phyloP scores from a whole-genome alignment of 192 early-diverging fungal species.

The Endogone sp. region DNA sequence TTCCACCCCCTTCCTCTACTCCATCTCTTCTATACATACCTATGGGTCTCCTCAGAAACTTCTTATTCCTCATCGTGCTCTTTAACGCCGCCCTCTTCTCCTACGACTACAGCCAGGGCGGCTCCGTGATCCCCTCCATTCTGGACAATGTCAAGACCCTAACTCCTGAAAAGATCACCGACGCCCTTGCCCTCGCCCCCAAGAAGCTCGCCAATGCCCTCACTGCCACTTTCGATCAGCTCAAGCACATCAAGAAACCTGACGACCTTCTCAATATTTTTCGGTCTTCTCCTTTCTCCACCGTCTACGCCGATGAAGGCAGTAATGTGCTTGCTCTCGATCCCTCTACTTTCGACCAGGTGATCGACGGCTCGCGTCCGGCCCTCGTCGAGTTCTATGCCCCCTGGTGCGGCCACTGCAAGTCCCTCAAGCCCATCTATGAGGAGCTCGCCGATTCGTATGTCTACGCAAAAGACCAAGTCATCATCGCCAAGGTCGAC shows the following conservation, averaged over 20 bases:
- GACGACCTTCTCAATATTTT: conserved; percentile 22
- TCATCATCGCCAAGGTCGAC: conserved; percentile 89
- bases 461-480: conserved; percentile 59
- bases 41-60: conserved; percentile 28
- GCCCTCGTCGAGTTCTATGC: conserved; percentile 88
- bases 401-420: conserved; percentile 88
- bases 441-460: conserved; percentile 80
- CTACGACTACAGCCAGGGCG: conserved; percentile 30
- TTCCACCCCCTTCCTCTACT: not conserved
- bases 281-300: conserved; percentile 6
- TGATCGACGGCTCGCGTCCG: conserved; percentile 70
- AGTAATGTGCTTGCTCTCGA: conserved; percentile 54
- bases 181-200: conserved; percentile 16
- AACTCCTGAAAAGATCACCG: conserved; percentile 24
- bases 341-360: conserved; percentile 54
- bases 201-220: conserved; percentile 23
- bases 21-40: not conserved
- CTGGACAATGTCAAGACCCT: conserved; percentile 28
- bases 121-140: conserved; percentile 16
- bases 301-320: conserved; percentile 12
- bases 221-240: conserved; percentile 23
- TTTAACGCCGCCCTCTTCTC: conserved; percentile 25
- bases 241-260: conserved; percentile 27
- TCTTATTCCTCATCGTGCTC: conserved; percentile 25
- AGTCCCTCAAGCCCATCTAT: conserved; percentile 66